phyloP scores from a whole-genome alignment of 2,329 filamentous ascomycete species.

The Ceratocystiopsis minuta region DNA sequence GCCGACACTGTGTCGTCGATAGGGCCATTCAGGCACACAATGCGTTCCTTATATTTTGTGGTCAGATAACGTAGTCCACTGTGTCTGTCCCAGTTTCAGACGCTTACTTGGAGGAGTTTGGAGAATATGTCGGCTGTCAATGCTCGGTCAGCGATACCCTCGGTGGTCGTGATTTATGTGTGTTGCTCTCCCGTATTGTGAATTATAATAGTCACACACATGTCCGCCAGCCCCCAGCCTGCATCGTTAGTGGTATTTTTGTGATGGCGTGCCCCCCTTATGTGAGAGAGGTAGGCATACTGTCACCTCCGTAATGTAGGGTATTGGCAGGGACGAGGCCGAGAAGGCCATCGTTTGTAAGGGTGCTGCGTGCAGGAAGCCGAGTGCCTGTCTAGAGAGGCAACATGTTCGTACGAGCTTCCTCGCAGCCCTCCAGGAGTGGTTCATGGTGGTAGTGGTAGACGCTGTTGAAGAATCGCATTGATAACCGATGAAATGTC shows the following conservation, averaged over 20 bases:
- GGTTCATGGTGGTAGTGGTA: constrained; percentile 11
- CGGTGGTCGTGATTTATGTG: constrained; percentile 10
- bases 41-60: constrained; percentile 46
- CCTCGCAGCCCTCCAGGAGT: constrained; percentile 12
- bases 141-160: constrained; percentile 2
- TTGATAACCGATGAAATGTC: neutral
- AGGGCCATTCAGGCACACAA: constrained; percentile 80
- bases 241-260: constrained; percentile 14
- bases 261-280: neutral
- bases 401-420: constrained; percentile 9
- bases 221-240: constrained; percentile 63
- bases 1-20: constrained; percentile 83
- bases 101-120: constrained; percentile 41
- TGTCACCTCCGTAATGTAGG: constrained; percentile 39
- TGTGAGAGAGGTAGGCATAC: constrained; percentile 17
- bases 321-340: constrained; percentile 31
- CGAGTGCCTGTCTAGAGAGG: neutral
- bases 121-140: constrained; percentile 62
- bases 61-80: too few relatives aligned
- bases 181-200: neutral
- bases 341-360: constrained; percentile 1
- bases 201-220: constrained; percentile 31
- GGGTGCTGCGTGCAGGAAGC: constrained; percentile 1
- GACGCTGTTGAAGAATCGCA: constrained; percentile 10
- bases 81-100: too few relatives aligned